Evolutionary conservation across 2,329 filamentous ascomycete species (phyloP), one percentile per base, ranked within the genome.

Genomic region (Sphaerulina vaccinii): DNA sequence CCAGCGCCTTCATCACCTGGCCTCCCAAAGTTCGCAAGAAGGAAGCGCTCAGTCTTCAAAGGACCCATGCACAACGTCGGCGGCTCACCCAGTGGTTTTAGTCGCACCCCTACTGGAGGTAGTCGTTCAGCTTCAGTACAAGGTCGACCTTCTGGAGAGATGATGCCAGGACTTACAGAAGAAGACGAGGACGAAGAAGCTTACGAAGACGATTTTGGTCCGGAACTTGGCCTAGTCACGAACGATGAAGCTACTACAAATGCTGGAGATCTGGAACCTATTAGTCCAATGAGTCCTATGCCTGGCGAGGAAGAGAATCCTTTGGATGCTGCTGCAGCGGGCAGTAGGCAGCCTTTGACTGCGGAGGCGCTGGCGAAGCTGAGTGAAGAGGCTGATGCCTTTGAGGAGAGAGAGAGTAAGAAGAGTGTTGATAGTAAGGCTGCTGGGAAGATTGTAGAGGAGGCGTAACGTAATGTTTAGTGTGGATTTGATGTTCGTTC

Each of bases 11-110:
- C 82, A 51, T 75, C 74, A 2, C 78, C 79, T 0, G 83, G 84
- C 2, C 79, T 93, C 7, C 65, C 68, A 0, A 75, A 90, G 38
- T 95, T 93, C 65, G 88, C 89, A 1, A 90, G 90, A 67, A 75
- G 88, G 52, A 95, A 92, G 72, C 81, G 87, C 52, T 89, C 83
- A 50, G 70, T 91, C 2, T 93, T 95, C 75, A 92, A 92, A 67
- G 89, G 89, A 0, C 89, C 89, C 0, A 84, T 83, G 70, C 45
- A 49, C 18, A 27, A 40, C 24, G 24, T 23, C 22, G 72, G 86
- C 23, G 79, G 80, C 58, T 61, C 59, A 3, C 59, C 63, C 5
- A 57, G 57, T 39, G 61, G 58, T 1, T 58, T 60, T n/a, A 56
- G 56, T 11, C 52, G 62, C 4, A 46, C 36, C 3, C 37, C 53